Percentiles rank a stretch among this genome's conserved stretches.
Conservation (phyloP, 2,329 filamentous ascomycete genomes). For the Aureobasidium mangrovei region DNA sequence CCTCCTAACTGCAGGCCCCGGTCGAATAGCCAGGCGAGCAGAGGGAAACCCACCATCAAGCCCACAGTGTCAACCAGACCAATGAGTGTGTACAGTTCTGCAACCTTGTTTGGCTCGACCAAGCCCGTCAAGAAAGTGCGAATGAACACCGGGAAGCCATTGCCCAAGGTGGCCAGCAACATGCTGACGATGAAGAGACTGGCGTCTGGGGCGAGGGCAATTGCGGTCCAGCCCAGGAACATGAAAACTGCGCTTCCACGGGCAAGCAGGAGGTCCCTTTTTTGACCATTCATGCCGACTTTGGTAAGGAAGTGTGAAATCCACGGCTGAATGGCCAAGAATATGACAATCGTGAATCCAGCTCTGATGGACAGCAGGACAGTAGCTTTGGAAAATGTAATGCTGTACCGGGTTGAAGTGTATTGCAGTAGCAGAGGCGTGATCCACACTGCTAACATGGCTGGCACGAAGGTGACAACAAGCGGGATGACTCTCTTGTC, state of each 20-base stretch:
- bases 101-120: slow-evolving; percentile 46
- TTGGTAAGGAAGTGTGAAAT: slow-evolving; percentile 20
- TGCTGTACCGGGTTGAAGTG: slow-evolving; percentile 42
- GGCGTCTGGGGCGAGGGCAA: slow-evolving; percentile 25
- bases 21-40: slow-evolving; percentile 40
- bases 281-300: slow-evolving; percentile 18
- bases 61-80: slow-evolving; percentile 43
- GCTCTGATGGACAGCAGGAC: slow-evolving; percentile 26
- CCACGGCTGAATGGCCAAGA: slow-evolving; percentile 25
- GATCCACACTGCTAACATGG: no score
- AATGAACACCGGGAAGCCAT: slow-evolving; percentile 36
- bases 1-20: slow-evolving; percentile 40
- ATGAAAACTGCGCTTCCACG: slow-evolving; percentile 23
- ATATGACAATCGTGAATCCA: slow-evolving; percentile 23
- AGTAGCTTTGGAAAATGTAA: slow-evolving; percentile 34
- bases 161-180: slow-evolving; percentile 39
- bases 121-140: slow-evolving; percentile 46
- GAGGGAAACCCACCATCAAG: slow-evolving; percentile 39
- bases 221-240: slow-evolving; percentile 22
- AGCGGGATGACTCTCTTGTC: slow-evolving; percentile 26
- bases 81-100: slow-evolving; percentile 46
- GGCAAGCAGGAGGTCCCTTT: slow-evolving; percentile 26
- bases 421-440: slow-evolving; percentile 43
- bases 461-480: slow-evolving; percentile 17
- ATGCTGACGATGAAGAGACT: slow-evolving; percentile 30